A percentile compares a stretch with the other conserved stretches of the same genome.
These are phyloP conservation scores for Neofusicoccum sp. DNA, from an alignment of 2,329 filamentous ascomycete species.

Conservation along the genomic window DNA sequence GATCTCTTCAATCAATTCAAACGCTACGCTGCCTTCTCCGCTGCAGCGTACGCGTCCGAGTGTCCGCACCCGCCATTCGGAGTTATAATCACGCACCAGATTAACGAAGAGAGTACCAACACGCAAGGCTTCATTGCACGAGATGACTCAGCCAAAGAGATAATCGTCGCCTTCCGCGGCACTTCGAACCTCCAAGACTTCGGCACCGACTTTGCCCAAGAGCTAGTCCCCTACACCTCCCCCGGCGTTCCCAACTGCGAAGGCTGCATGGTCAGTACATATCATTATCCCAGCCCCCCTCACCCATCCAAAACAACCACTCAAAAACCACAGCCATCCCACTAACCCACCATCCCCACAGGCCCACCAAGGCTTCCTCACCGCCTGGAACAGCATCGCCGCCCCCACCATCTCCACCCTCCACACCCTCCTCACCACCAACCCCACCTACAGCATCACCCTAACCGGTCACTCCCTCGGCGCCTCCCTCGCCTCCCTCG, in stretches of 20 bases:
- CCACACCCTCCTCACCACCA: neutral
- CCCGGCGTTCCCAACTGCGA: neutral
- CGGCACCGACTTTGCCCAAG: constrained; percentile 3
- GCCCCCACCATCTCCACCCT: neutral
- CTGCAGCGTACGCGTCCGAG: constrained; percentile 10
- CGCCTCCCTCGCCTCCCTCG: constrained; percentile 5
- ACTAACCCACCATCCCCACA: neutral
- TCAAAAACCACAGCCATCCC: neutral
- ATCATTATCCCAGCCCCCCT: too few relatives aligned
- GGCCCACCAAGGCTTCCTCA: constrained; percentile 12
- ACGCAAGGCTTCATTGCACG: constrained; percentile 9
- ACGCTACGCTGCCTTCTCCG: constrained; percentile 8
- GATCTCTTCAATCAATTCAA: neutral
- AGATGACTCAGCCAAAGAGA: neutral
- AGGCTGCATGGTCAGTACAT: neutral
- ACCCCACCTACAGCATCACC: neutral
- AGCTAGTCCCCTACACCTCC: neutral
- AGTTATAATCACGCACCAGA: neutral
- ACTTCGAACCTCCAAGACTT: constrained; percentile 8
- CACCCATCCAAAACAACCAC: too few relatives aligned
- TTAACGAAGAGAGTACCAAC: constrained; percentile 1
- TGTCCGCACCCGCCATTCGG: constrained; percentile 9
- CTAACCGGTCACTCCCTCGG: constrained; percentile 14
- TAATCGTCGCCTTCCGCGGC: constrained; percentile 8
- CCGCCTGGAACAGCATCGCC: constrained; percentile 7